These are phyloP conservation scores for Xylaria scruposa DNA, from an alignment of 495 filamentous ascomycete species.

Conservation along the genomic window DNA sequence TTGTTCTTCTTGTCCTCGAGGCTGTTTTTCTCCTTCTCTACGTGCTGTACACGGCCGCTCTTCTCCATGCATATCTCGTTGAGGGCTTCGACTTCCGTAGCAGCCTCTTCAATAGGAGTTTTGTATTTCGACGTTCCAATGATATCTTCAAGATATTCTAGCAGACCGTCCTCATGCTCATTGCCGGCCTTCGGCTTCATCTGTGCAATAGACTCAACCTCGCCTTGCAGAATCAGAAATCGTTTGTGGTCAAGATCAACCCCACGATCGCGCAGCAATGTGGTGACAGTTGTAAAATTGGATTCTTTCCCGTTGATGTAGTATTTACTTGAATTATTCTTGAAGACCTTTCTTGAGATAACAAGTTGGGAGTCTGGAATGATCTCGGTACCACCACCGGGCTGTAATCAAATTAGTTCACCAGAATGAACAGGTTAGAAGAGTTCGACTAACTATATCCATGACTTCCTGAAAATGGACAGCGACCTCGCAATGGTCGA, in stretches of 20 bases:
- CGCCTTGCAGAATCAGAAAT: constrained; percentile 95
- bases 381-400: constrained; percentile 72
- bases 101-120: constrained; percentile 91
- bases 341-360: constrained; percentile 92
- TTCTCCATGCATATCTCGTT: constrained; percentile 97
- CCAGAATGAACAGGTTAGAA: background rate
- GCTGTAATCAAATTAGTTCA: constrained; percentile 45
- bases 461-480: constrained; percentile 95
- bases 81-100: constrained; percentile 83
- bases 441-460: constrained; percentile 62
- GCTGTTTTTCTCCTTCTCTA: constrained; percentile 93
- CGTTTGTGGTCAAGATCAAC: constrained; percentile 98
- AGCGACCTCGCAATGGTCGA: constrained; percentile 91
- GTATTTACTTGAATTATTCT: constrained; percentile 97
- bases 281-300: constrained; percentile 89
- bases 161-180: constrained; percentile 93
- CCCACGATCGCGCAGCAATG: constrained; percentile 83
- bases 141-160: constrained; percentile 98
- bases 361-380: constrained; percentile 83
- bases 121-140: constrained; percentile 99
- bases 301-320: constrained; percentile 90
- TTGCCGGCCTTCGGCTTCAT: constrained; percentile 97
- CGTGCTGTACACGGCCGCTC: constrained; percentile 90
- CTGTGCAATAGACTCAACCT: constrained; percentile 98
- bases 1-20: constrained; percentile 97